A percentile compares a stretch with the other conserved stretches of the same genome.
phyloP scores from a whole-genome alignment of 805 yeast species.

The Kodamaea lidongshanica region DNA sequence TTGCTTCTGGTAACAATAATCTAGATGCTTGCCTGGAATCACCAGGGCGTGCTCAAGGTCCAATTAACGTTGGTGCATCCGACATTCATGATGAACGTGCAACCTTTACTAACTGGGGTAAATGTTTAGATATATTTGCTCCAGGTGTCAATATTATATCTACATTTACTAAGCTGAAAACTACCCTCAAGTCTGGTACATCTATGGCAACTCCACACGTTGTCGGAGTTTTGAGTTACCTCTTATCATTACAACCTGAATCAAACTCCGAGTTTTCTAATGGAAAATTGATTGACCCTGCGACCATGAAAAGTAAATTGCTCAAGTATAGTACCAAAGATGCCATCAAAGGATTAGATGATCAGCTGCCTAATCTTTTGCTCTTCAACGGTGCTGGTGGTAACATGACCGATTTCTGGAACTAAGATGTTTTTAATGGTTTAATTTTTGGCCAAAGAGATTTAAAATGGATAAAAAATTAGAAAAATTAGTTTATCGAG shows the following conservation, averaged over 20 bases:
- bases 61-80: constrained; percentile 94
- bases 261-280: constrained; percentile 56
- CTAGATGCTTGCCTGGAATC: constrained; percentile 89
- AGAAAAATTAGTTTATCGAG: no score
- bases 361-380: constrained; percentile 64
- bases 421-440: no score
- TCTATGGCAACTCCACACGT: constrained; percentile 99
- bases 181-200: constrained; percentile 87
- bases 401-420: constrained; percentile 63
- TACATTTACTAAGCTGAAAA: constrained; percentile 72
- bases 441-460: no score
- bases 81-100: constrained; percentile 87
- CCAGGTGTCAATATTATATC: constrained; percentile 91
- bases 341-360: constrained; percentile 53
- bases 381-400: constrained; percentile 81
- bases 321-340: constrained; percentile 62
- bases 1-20: constrained; percentile 94
- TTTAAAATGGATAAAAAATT: no score
- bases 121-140: constrained; percentile 93
- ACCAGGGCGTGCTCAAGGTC: constrained; percentile 80
- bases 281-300: constrained; percentile 55
- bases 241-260: constrained; percentile 78
- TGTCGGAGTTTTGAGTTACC: constrained; percentile 86
- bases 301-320: constrained; percentile 69
- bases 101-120: constrained; percentile 90